Evolutionary conservation across 192 early-diverging fungal species (phyloP).

Genomic region (Pilobolus umbonatus): DNA sequence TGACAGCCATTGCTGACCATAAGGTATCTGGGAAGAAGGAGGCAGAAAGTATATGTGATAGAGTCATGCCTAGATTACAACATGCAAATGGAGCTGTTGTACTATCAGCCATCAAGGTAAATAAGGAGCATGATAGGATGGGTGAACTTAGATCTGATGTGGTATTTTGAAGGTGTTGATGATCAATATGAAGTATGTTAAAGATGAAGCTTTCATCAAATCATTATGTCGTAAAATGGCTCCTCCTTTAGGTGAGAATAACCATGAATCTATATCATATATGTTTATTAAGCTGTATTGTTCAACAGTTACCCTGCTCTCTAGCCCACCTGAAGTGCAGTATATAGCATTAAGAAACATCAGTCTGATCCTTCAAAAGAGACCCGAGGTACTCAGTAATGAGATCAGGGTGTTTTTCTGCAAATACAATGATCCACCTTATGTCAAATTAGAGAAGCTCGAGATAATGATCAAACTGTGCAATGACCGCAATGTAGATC

Average conservation of each 20-base stretch:
- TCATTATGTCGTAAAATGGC: conserved; percentile 86
- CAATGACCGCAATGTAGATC: conserved; percentile 83
- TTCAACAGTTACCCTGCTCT: conserved; percentile 72
- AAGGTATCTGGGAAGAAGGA: conserved; percentile 71
- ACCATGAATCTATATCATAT: not conserved
- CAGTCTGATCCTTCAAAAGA: conserved; percentile 88
- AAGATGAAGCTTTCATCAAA: conserved; percentile 65
- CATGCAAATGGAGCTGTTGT: conserved; percentile 97
- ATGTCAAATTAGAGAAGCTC: conserved; percentile 95
- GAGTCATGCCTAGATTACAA: conserved; percentile 87
- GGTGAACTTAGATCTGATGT: not conserved
- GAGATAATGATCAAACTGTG: conserved; percentile 90
- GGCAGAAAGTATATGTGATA: conserved; percentile 84
- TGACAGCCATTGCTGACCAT: conserved; percentile 80
- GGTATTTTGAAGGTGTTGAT: conserved; percentile 53
- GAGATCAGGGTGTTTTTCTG: conserved; percentile 97
- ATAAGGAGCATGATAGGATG: not conserved
- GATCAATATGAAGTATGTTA: conserved; percentile 66
- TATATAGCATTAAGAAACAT: conserved; percentile 97
- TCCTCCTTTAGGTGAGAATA: conserved; percentile 76
- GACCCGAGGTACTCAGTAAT: conserved; percentile 79
- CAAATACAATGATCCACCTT: conserved; percentile 97
- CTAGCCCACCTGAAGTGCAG: conserved; percentile 89
- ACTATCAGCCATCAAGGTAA: conserved; percentile 78
- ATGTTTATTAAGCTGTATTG: conserved; percentile 5